A percentile compares a stretch with the other conserved stretches of the same genome.
These are phyloP conservation scores for Amphibolis antarctica DNA, from an alignment of 106 monocot species.

Conservation along the genomic window DNA sequence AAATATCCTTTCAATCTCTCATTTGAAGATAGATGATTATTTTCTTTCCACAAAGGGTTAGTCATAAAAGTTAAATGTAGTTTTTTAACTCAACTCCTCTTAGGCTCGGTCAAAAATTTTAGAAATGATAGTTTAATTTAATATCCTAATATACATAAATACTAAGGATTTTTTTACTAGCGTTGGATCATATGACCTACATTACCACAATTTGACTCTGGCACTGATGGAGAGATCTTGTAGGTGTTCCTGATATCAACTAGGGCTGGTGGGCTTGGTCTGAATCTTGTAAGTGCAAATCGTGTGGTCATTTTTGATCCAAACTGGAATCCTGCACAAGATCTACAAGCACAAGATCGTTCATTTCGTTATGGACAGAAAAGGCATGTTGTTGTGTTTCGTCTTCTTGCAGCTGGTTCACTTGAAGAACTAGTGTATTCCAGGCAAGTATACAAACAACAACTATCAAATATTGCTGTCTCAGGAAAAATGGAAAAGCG, in stretches of 20 bases:
- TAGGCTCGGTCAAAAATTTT: too few species aligned
- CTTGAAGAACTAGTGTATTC: slow-evolving; percentile 90
- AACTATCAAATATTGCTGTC: slow-evolving; percentile 91
- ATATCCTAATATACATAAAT: too few species aligned
- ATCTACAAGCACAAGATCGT: slow-evolving; percentile 88
- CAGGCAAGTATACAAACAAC: slow-evolving; percentile 85
- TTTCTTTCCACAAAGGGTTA: too few species aligned
- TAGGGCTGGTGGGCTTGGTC: slow-evolving; percentile 74
- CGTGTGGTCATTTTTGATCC: slow-evolving; percentile 95
- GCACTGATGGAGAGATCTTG: too few species aligned
- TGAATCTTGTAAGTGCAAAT: slow-evolving; percentile 92
- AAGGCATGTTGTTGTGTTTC: slow-evolving; percentile 77
- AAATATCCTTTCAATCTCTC: too few species aligned
- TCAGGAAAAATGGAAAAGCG: slow-evolving; percentile 90
- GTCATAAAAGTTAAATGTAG: too few species aligned
- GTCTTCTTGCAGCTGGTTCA: slow-evolving; percentile 86
- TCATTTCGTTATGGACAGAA: slow-evolving; percentile 94
- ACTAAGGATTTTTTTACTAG: too few species aligned
- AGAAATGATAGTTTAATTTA: too few species aligned
- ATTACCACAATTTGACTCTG: too few species aligned
- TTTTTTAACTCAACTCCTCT: too few species aligned
- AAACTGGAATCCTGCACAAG: slow-evolving; percentile 97
- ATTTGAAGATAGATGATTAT: too few species aligned
- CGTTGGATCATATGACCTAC: too few species aligned
- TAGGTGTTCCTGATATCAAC: slow-evolving; percentile 95